Base-by-base conservation (phyloP, 306 rosid species). In the Prunus mume region DNA sequence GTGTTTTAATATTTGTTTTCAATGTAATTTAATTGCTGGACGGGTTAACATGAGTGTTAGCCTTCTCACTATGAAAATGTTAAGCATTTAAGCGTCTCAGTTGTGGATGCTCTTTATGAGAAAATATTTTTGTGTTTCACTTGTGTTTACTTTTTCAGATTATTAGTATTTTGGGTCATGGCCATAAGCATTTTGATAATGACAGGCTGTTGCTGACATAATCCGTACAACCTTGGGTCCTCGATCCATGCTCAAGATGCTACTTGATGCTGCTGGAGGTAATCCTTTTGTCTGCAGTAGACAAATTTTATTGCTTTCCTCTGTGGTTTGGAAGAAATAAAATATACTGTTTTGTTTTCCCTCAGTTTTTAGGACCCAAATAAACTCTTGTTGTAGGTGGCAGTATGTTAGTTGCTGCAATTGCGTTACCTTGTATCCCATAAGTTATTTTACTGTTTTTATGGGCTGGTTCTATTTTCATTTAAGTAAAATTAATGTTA, bases 161-260 rank as follows among this genome's bases (percentile, higher is more conserved):
- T 27, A 38, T 60, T 60, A 45, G 46, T 60, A 61, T 12, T 45
- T 73, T 11, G 34, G 20, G 12, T 61, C n/a, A 45, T n/a, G 47
- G 46, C 12, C 43, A 6, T 47, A 28, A 49, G 20, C 18, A 11
- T 61, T 61, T 14, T 25, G 47, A 27, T 73, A 30, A 45, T 81
- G 34, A 18, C 61, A 93, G 98, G 97, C 98, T 72, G 98, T 93
- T 76, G 97, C 97, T 55, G 98, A 93, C 79, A 91, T 93, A 69
- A 90, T 93, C 27, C 93, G 98, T 34, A 93, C 98, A 56, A 93
- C 98, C 1, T 72, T 93, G 90, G 98, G 98, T 22, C 98, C 98
- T 20, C 89, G 98, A 80, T 91, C 98, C 82, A 93, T 93, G 98
- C 84, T 93, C 73, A 93, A 93, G 83, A 93, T 93, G 98, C 85